Evolutionary conservation across 768 basidiomycete species (phyloP).

Genomic region (Cystofilobasidium bisporidii): DNA sequence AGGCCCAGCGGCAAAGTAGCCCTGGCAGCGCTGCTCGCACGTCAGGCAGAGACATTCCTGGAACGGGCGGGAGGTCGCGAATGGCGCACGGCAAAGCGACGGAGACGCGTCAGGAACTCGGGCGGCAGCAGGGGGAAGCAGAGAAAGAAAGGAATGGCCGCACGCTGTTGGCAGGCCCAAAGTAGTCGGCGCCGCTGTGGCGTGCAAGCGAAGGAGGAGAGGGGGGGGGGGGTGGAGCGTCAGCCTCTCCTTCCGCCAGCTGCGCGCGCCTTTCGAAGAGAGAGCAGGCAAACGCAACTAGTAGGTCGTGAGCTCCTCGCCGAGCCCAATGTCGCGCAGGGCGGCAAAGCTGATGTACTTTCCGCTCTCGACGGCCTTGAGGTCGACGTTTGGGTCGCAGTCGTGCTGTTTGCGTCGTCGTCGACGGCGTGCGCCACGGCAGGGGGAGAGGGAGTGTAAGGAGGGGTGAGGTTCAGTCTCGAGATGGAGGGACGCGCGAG

Average conservation of each 20-base stretch:
- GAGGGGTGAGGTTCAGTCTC: background rate
- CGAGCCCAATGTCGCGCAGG: background rate
- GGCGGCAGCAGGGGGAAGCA: too few species aligned
- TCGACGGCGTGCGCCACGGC: too few species aligned
- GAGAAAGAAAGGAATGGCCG: too few species aligned
- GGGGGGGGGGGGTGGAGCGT: background rate
- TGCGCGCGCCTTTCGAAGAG: too few species aligned
- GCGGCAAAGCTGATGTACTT: conserved; percentile 2
- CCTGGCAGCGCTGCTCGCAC: background rate
- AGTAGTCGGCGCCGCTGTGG: conserved; percentile 3
- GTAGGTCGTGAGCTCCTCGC: conserved; percentile 8
- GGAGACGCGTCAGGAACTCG: too few species aligned
- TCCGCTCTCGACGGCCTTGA: background rate
- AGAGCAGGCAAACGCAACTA: conserved; percentile 5
- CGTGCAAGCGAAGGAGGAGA: background rate
- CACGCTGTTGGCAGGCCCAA: conserved; percentile 3
- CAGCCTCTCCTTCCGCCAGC: too few species aligned
- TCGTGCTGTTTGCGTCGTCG: too few species aligned
- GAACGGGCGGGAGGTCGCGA: too few species aligned
- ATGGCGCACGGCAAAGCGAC: too few species aligned
- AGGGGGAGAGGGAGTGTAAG: too few species aligned
- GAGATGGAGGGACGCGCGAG: background rate
- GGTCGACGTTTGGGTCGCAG: conserved; percentile 2
- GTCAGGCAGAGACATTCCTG: conserved; percentile 16
- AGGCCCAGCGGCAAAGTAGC: background rate